A percentile compares a stretch with the other conserved stretches of the same genome.
Evolutionary conservation across 352 stramenopile species (phyloP).

Genomic region (Phytophthora rubi): DNA sequence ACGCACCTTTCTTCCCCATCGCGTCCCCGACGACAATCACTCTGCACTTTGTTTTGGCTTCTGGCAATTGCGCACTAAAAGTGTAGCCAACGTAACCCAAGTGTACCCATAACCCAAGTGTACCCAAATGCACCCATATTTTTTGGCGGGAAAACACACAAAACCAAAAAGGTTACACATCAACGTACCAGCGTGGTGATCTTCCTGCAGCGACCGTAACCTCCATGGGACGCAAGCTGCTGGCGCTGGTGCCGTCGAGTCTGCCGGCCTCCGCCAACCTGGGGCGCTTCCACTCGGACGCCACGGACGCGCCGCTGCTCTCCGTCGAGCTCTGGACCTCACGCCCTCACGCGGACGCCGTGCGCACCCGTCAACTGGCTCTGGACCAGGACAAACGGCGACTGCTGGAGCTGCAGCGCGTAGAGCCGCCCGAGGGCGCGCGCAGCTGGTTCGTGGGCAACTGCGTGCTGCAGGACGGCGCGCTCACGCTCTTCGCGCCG

Average conservation of each 20-base stretch:
- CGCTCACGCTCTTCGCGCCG: constrained; percentile 64
- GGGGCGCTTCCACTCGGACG: constrained; percentile 73
- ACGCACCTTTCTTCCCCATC: constrained; percentile 45
- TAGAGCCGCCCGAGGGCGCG: constrained; percentile 49
- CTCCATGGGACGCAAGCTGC: constrained; percentile 52
- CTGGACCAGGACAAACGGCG: constrained; percentile 38
- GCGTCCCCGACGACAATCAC: not conserved
- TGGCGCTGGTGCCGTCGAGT: constrained; percentile 55
- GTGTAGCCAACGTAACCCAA: constrained; percentile 10
- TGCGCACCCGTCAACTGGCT: constrained; percentile 63
- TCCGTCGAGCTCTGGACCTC: constrained; percentile 59
- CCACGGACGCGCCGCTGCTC: constrained; percentile 56
- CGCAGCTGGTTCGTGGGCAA: constrained; percentile 86
- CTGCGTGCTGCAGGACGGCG: constrained; percentile 70
- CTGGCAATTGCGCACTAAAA: not conserved
- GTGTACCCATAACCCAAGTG: not conserved
- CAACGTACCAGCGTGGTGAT: not conserved
- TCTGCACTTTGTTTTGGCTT: not conserved
- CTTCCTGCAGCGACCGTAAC: not conserved
- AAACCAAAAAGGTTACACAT: not conserved
- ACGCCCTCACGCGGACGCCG: constrained; percentile 4
- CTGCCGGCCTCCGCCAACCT: constrained; percentile 47
- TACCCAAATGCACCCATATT: not conserved
- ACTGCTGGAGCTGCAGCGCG: constrained; percentile 72
- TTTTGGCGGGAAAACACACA: not conserved